Base-by-base conservation (phyloP, 192 early-diverging fungal species). In the Rhizophagus clarus region DNA sequence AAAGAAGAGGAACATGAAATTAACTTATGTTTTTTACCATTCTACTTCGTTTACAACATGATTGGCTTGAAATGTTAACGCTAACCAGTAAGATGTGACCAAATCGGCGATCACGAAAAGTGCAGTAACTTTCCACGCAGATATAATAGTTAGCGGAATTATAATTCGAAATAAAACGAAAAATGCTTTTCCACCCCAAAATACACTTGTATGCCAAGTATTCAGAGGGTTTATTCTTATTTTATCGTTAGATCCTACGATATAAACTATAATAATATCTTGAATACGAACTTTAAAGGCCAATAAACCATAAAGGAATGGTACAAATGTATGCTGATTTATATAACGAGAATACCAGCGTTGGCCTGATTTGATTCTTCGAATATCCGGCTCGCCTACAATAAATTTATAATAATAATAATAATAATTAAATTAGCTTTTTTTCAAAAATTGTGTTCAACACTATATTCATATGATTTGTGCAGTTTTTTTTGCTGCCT, bases 171-270 rank as follows among this genome's bases (percentile, higher is more conserved):
- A 84, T 77, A 81, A 81, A 67, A 89, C 49, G 69, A 87, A 90
- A 79, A 90, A 90, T 24, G 72, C 68, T 78, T 90, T 90, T 40
- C 89, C 89, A 22, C 85, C 87, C 89, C 89, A 90, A 80, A 90
- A 90, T 73, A 86, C 77, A 40, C 68, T 75, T 10, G 86, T 88
- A 80, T 90, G 88, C 81, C 82, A 84, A 15, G 77, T 40, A 28
- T 80, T 79, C 37, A 87, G 67, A 1, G 84, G 85, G 80, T 90
- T 90, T 17, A 88, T 82, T 45, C 84, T 77, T 45, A 89, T 89
- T 14, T 81, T 84, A 75, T 88, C 89, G 60, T 86, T 88, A 15
- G 82, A 75, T 74, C 87, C 81, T 63, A 82, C 72, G 69, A 88
- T 76, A 80, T 90, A 90, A 17, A 89, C 45, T 61, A 87, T 89